A percentile compares a stretch with the other conserved stretches of the same genome.
Conservation (phyloP, 2,329 filamentous ascomycete species). For the Thielaviopsis cerberus region DNA sequence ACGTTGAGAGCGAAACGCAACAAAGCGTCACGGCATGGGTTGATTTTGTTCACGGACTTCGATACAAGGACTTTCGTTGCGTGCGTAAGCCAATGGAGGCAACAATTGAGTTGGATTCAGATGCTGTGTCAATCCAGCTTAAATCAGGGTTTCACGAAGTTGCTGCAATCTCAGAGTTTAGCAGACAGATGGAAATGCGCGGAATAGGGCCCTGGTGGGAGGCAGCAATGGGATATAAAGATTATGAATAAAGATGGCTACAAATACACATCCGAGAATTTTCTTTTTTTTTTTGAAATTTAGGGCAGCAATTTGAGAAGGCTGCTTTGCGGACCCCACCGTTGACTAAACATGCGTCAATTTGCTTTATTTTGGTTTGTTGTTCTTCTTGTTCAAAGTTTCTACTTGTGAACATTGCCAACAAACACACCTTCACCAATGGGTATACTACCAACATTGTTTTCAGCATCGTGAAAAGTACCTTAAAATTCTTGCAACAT, state of each 20-base stretch:
- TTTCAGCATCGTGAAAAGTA: no score
- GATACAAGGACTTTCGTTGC: conserved; percentile 58
- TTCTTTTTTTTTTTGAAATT: no score
- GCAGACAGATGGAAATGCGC: conserved; percentile 36
- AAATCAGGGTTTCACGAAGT: conserved; percentile 33
- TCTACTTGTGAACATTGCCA: neutral
- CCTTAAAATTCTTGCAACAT: neutral
- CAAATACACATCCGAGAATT: neutral
- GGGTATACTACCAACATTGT: neutral
- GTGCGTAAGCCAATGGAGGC: conserved; percentile 29
- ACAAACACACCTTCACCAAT: neutral
- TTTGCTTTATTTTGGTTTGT: neutral
- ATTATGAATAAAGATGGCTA: neutral
- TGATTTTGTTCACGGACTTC: conserved; percentile 39
- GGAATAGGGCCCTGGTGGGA: conserved; percentile 49
- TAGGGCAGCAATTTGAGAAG: neutral
- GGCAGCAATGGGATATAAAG: conserved; percentile 41
- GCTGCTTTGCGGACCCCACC: no score
- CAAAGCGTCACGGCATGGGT: conserved; percentile 44
- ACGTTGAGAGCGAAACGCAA: conserved; percentile 43
- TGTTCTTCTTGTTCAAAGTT: neutral
- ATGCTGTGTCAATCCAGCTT: conserved; percentile 1
- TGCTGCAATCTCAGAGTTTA: conserved; percentile 46
- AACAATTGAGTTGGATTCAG: conserved; percentile 1
- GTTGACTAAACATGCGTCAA: neutral